phyloP scores from a whole-genome alignment of 2,329 filamentous ascomycete genomes.

The Colletotrichum gigasporum region DNA sequence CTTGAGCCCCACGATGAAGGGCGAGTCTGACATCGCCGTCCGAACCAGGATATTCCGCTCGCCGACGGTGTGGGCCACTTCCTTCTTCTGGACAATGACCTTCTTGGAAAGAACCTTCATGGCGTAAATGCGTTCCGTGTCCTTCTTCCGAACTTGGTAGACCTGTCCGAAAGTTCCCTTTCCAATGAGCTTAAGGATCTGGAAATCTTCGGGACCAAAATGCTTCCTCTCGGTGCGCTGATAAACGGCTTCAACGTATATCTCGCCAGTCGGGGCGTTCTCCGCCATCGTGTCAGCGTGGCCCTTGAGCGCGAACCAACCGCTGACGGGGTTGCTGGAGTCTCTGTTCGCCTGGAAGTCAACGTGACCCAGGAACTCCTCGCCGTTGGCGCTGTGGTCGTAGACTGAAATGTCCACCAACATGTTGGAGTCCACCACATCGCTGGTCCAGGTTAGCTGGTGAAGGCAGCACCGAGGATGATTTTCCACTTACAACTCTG shows the following conservation, averaged over 20 bases:
- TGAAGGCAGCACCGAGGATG: background rate
- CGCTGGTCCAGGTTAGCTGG: conserved; percentile 61
- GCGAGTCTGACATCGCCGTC: conserved; percentile 93
- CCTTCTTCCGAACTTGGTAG: conserved; percentile 97
- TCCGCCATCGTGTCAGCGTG: conserved; percentile 77
- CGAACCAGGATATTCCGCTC: conserved; percentile 97
- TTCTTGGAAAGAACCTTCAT: conserved; percentile 99
- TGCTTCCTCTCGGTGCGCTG: conserved; percentile 89
- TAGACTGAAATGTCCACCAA: conserved; percentile 95
- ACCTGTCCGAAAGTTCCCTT: conserved; percentile 99
- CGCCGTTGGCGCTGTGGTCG: conserved; percentile 80
- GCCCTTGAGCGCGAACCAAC: conserved; percentile 86
- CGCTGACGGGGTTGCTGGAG: conserved; percentile 77
- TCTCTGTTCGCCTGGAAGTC: conserved; percentile 76
- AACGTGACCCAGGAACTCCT: conserved; percentile 92
- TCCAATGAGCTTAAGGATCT: conserved; percentile 94
- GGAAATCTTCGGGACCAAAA: conserved; percentile 94
- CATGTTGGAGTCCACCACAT: conserved; percentile 91
- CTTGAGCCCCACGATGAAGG: conserved; percentile 97
- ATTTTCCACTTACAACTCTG: conserved; percentile 81
- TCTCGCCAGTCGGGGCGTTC: conserved; percentile 83
- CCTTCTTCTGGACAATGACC: conserved; percentile 99
- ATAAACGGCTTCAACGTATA: conserved; percentile 87
- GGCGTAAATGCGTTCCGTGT: conserved; percentile 94
- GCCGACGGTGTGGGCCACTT: conserved; percentile 95